Percentiles rank a stretch among this genome's conserved stretches.
These are phyloP conservation scores for Lepidium aucheri DNA, from an alignment of 345 rosid genomes.

Conservation along the genomic window DNA sequence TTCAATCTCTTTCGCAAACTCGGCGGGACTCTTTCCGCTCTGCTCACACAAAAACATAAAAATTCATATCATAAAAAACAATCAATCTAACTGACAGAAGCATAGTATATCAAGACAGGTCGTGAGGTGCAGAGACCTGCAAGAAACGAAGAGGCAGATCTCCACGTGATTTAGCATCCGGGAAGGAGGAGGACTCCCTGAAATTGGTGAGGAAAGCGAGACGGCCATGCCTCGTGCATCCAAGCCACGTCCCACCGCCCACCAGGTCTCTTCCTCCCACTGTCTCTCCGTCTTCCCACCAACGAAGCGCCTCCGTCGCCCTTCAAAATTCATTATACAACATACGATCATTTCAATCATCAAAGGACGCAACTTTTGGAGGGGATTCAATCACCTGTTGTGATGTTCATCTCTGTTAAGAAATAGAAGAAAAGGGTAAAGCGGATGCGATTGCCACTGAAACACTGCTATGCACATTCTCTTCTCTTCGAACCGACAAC, in stretches of 20 bases:
- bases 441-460: slow-evolving; percentile 66
- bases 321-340: slow-evolving; percentile 15
- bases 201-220: slow-evolving; percentile 68
- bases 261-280: slow-evolving; percentile 65
- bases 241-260: slow-evolving; percentile 87
- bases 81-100: no score
- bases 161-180: slow-evolving; percentile 50
- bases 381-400: slow-evolving; percentile 31
- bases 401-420: slow-evolving; percentile 74
- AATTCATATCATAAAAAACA: background rate
- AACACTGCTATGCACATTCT: slow-evolving; percentile 35
- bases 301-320: slow-evolving; percentile 54
- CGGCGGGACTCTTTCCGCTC: slow-evolving; percentile 51
- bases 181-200: slow-evolving; percentile 34
- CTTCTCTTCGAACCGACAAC: background rate
- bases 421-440: slow-evolving; percentile 55
- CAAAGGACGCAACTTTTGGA: background rate
- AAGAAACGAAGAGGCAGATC: slow-evolving; percentile 63
- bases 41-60: slow-evolving; percentile 16
- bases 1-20: slow-evolving; percentile 51
- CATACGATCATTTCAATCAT: background rate
- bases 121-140: slow-evolving; percentile 30
- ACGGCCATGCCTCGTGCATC: slow-evolving; percentile 48
- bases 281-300: slow-evolving; percentile 65
- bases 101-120: no score